phyloP scores from a whole-genome alignment of 1,139 yeast species.

The Debaryomyces psychrophilus region DNA sequence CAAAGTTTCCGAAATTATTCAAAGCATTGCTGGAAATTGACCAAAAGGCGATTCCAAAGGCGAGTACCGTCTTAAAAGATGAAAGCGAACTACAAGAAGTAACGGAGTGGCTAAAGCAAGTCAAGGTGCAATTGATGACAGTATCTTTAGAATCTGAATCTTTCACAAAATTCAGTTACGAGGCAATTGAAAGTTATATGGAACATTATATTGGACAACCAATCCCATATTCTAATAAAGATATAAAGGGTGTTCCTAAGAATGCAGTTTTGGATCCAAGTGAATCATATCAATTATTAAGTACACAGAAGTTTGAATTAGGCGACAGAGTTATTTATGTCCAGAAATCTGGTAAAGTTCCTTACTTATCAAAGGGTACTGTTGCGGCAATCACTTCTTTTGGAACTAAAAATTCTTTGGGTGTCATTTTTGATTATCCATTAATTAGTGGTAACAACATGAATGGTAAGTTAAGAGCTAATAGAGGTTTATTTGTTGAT shows the following conservation, averaged over 20 bases:
- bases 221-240: constrained; percentile 50
- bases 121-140: constrained; percentile 56
- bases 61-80: constrained; percentile 22
- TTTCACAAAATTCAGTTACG: constrained; percentile 66
- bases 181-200: constrained; percentile 68
- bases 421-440: constrained; percentile 81
- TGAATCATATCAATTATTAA: constrained; percentile 70
- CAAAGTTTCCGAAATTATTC: constrained; percentile 65
- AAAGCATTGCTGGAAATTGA: constrained; percentile 33
- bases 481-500: constrained; percentile 83
- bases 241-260: constrained; percentile 81
- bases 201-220: constrained; percentile 49
- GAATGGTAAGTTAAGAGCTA: constrained; percentile 74
- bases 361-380: constrained; percentile 86
- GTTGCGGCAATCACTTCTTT: constrained; percentile 77
- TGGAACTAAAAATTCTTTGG: constrained; percentile 61
- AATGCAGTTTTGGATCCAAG: constrained; percentile 80
- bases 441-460: constrained; percentile 80
- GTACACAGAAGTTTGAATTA: constrained; percentile 74
- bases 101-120: constrained; percentile 59
- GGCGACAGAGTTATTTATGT: constrained; percentile 92
- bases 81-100: constrained; percentile 46
- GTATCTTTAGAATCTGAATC: constrained; percentile 83
- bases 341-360: constrained; percentile 87
- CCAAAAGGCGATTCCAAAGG: constrained; percentile 34